Percentiles rank a stretch among this genome's conserved stretches.
These are phyloP conservation scores for Selaginella moellendorffii DNA, from an alignment of 75 land plant genomes.

Conservation along the genomic window DNA sequence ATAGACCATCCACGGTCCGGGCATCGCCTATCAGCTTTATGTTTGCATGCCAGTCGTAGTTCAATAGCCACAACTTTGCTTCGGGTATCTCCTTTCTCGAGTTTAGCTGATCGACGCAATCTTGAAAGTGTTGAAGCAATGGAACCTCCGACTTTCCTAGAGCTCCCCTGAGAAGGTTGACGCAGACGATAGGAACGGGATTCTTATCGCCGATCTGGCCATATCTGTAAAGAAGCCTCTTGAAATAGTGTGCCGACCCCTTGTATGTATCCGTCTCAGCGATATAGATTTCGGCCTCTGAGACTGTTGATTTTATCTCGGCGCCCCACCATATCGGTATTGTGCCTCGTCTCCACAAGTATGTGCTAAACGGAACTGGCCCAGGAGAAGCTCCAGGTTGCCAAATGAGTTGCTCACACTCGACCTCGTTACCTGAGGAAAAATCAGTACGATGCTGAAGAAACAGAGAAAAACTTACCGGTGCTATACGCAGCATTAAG, in stretches of 20 bases:
- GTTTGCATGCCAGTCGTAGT: constrained; percentile 96
- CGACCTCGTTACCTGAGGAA: constrained; percentile 88
- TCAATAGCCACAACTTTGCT: constrained; percentile 41
- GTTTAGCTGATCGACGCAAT: constrained; percentile 44
- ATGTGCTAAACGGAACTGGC: constrained; percentile 59
- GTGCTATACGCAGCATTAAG: constrained; percentile 84
- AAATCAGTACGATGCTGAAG: background rate
- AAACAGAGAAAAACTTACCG: constrained; percentile 28
- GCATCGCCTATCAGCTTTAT: constrained; percentile 70
- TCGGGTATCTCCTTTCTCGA: constrained; percentile 42
- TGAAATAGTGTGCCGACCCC: constrained; percentile 59
- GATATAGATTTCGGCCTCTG: constrained; percentile 94
- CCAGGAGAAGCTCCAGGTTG: constrained; percentile 25
- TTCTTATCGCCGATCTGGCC: constrained; percentile 10
- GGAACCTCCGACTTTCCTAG: constrained; percentile 77
- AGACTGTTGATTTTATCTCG: constrained; percentile 74
- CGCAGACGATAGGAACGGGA: constrained; percentile 56
- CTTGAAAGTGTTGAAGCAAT: constrained; percentile 72
- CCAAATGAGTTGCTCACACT: constrained; percentile 98
- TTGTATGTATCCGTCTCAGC: constrained; percentile 58
- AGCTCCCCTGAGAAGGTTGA: constrained; percentile 65
- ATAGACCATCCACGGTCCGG: constrained; percentile 75
- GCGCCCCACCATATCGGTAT: constrained; percentile 99
- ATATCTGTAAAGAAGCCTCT: constrained; percentile 59
- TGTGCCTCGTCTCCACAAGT: constrained; percentile 92